Conservation (phyloP, 768 basidiomycete species). For the Mycena capillaripes region DNA sequence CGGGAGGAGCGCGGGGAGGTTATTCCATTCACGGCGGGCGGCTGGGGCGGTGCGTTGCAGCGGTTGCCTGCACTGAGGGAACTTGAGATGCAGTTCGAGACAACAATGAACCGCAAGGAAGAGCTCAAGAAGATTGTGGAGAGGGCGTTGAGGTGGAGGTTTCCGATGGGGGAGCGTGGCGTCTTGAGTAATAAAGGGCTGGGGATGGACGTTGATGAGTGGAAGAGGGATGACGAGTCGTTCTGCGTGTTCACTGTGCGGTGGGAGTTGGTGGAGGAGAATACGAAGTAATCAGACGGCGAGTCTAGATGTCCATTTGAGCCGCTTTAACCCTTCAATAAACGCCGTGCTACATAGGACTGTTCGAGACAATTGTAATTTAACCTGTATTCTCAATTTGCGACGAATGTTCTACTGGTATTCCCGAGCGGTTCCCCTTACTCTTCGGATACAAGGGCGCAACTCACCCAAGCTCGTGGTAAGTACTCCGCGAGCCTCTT, state of each 20-base stretch:
- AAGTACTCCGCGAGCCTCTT: too few species aligned
- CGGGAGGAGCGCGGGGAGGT: constrained; percentile 15
- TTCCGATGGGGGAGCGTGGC: constrained; percentile 25
- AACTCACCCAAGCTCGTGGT: too few species aligned
- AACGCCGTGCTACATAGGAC: too few species aligned
- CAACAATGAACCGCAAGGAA: not conserved
- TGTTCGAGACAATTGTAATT: too few species aligned
- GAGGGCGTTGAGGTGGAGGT: constrained; percentile 18
- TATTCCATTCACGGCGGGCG: constrained; percentile 2
- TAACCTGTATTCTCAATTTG: too few species aligned
- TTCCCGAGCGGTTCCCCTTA: too few species aligned
- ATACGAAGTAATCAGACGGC: too few species aligned
- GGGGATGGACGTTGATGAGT: constrained; percentile 1
- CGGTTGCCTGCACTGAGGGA: constrained; percentile 8
- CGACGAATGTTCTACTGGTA: too few species aligned
- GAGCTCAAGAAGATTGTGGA: constrained; percentile 15
- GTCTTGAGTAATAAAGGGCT: constrained; percentile 8
- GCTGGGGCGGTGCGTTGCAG: constrained; percentile 19
- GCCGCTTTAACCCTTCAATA: too few species aligned
- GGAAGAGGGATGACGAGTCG: not conserved
- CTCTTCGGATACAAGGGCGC: too few species aligned
- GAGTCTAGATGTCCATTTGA: too few species aligned
- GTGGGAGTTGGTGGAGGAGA: constrained; percentile 17
- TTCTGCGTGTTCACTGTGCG: constrained; percentile 22
- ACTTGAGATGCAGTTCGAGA: constrained; percentile 26